These are phyloP conservation scores for Pythium dissimile DNA, from an alignment of 352 stramenopile genomes.

Conservation along the genomic window DNA sequence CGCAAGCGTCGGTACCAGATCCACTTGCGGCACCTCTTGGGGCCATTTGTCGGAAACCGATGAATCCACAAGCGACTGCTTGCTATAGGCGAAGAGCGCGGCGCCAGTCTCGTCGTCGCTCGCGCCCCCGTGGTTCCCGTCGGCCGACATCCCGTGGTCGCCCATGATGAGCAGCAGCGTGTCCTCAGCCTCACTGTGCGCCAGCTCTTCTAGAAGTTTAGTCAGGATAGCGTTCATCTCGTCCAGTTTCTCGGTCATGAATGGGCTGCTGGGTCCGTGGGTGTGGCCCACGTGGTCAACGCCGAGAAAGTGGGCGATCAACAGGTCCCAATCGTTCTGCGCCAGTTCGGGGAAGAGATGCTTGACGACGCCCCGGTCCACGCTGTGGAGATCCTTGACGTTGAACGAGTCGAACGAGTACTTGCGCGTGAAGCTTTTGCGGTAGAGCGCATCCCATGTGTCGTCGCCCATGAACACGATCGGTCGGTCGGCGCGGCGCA, in stretches of 20 bases:
- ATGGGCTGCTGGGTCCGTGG: conserved; percentile 90
- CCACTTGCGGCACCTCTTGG: conserved; percentile 89
- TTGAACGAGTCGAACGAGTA: conserved; percentile 98
- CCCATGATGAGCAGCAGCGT: conserved; percentile 93
- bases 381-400: conserved; percentile 97
- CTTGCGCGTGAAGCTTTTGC: conserved; percentile 85
- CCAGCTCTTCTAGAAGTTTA: conserved; percentile 61
- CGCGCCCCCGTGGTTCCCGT: conserved; percentile 97
- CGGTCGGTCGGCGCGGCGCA: conserved; percentile 40
- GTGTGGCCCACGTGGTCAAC: conserved; percentile 99
- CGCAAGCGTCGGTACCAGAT: conserved; percentile 95
- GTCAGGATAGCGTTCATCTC: conserved; percentile 94
- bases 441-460: conserved; percentile 96
- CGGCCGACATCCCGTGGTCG: conserved; percentile 98
- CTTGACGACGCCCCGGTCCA: conserved; percentile 91
- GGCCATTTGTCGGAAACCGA: conserved; percentile 2
- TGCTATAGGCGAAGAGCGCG: conserved; percentile 93
- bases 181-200: conserved; percentile 34
- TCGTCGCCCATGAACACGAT: conserved; percentile 99
- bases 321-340: conserved; percentile 60
- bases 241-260: conserved; percentile 94
- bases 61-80: conserved; percentile 31
- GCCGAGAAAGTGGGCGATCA: conserved; percentile 88
- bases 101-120: conserved; percentile 94
- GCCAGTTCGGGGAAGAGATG: conserved; percentile 74